Percentiles rank a stretch among this genome's conserved stretches.
Evolutionary conservation across 306 rosid genomes (phyloP).

Genomic region (Corylus heterophylla): DNA sequence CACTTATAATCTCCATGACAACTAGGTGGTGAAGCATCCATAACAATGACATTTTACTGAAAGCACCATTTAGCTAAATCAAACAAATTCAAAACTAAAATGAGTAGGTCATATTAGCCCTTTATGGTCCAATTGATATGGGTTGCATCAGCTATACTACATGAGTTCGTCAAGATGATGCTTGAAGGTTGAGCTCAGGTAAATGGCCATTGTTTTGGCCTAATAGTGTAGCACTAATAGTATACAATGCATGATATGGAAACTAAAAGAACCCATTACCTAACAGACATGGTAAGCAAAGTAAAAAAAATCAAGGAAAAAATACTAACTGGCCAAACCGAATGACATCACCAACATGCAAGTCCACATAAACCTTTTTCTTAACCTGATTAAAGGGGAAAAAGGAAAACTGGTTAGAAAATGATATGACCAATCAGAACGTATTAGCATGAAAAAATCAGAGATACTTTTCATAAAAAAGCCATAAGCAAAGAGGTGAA

Average conservation of each 20-base stretch:
- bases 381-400: conserved; percentile 58
- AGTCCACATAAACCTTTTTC: conserved; percentile 63
- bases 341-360: conserved; percentile 92
- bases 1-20: not conserved
- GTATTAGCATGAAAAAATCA: not conserved
- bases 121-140: not conserved
- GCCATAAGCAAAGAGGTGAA: not conserved
- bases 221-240: not conserved
- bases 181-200: not conserved
- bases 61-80: not conserved
- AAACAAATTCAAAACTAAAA: not conserved
- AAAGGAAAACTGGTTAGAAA: conserved; percentile 22
- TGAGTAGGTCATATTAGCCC: not conserved
- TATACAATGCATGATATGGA: conserved; percentile 8
- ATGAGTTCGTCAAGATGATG: not conserved
- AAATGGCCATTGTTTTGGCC: not conserved
- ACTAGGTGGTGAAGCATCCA: not conserved
- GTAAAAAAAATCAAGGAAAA: conserved; percentile 18
- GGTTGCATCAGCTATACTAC: not conserved
- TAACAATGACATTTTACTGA: not conserved
- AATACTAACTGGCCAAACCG: conserved; percentile 85
- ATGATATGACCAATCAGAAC: not conserved
- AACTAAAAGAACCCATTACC: conserved; percentile 19
- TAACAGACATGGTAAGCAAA: not conserved
- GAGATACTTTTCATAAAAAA: not conserved